phyloP scores from a whole-genome alignment of 1,284 basidiomycete species.

The Inonotus hispidus region DNA sequence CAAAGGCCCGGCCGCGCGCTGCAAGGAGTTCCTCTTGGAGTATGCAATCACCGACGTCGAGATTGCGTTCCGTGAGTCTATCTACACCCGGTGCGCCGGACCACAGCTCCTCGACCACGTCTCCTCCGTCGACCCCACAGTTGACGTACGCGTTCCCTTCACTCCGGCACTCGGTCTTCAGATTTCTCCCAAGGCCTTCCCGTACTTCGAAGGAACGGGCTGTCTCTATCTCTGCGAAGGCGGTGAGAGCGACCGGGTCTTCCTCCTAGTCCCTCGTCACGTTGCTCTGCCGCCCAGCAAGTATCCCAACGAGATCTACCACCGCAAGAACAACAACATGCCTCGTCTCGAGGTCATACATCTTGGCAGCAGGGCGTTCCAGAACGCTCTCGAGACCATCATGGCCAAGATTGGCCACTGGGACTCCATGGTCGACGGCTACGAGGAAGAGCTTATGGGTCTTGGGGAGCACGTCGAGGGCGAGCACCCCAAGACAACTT shows the following conservation, averaged over 20 bases:
- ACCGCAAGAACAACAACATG: conserved; percentile 4
- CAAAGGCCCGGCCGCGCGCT: conserved; percentile 32
- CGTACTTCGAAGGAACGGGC: conserved; percentile 26
- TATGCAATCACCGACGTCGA: conserved; percentile 31
- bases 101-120: conserved; percentile 24
- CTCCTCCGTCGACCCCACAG: conserved; percentile 21
- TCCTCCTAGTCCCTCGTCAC: conserved; percentile 29
- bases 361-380: conserved; percentile 23
- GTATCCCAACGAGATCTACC: conserved; percentile 21
- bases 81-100: conserved; percentile 23
- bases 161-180: conserved; percentile 26
- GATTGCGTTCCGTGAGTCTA: conserved; percentile 37
- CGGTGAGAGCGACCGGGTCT: conserved; percentile 21
- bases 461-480: conserved; percentile 11
- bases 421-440: conserved; percentile 16
- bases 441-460: conserved; percentile 13
- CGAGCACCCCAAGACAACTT: neutral
- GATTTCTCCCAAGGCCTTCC: conserved; percentile 20
- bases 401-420: conserved; percentile 17
- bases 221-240: conserved; percentile 30
- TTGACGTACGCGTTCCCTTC: conserved; percentile 22
- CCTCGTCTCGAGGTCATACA: conserved; percentile 26
- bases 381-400: conserved; percentile 16
- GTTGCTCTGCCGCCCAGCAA: conserved; percentile 22
- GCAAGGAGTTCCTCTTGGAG: conserved; percentile 32